Conservation (phyloP, 768 basidiomycete genomes). For the Mycena latifolia region DNA sequence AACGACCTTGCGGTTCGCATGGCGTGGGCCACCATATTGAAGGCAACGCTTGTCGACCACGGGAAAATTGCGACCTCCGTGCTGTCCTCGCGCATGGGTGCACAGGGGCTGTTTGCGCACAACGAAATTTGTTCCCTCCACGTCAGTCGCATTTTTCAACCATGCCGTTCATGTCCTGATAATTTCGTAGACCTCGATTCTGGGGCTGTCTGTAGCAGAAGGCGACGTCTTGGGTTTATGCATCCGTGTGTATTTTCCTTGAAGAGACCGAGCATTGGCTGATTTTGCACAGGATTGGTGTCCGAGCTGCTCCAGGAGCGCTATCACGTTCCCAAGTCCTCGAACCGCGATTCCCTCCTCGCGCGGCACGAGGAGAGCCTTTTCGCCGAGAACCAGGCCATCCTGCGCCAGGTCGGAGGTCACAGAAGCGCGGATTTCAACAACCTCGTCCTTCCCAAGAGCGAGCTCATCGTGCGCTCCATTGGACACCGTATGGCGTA, state of each 20-base stretch:
- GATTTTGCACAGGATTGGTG: constrained; percentile 40
- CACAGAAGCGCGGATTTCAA: constrained; percentile 49
- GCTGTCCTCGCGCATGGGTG: constrained; percentile 5
- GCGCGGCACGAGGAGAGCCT: constrained; percentile 39
- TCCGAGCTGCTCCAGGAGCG: constrained; percentile 42
- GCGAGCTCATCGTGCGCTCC: constrained; percentile 53
- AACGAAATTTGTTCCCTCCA: constrained; percentile 13
- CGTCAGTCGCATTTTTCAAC: background rate
- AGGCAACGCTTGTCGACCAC: constrained; percentile 7
- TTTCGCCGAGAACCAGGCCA: constrained; percentile 32
- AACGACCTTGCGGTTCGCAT: background rate
- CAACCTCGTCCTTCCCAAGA: constrained; percentile 54
- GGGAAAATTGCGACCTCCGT: background rate
- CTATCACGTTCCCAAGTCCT: constrained; percentile 36
- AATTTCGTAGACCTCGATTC: background rate
- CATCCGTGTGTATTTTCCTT: constrained; percentile 46
- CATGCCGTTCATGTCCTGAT: background rate
- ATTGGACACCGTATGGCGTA: constrained; percentile 62
- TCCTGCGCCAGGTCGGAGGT: constrained; percentile 38
- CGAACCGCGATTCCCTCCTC: constrained; percentile 35
- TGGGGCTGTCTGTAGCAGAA: constrained; percentile 51
- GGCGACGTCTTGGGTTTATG: constrained; percentile 56
- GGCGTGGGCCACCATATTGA: background rate
- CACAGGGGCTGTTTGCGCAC: constrained; percentile 11
- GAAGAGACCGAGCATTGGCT: background rate